Percentiles rank a stretch among this genome's conserved stretches.
These are phyloP conservation scores for Panicum miliaceum DNA, from an alignment of 176 grass and related monocot genomes.

Conservation along the genomic window DNA sequence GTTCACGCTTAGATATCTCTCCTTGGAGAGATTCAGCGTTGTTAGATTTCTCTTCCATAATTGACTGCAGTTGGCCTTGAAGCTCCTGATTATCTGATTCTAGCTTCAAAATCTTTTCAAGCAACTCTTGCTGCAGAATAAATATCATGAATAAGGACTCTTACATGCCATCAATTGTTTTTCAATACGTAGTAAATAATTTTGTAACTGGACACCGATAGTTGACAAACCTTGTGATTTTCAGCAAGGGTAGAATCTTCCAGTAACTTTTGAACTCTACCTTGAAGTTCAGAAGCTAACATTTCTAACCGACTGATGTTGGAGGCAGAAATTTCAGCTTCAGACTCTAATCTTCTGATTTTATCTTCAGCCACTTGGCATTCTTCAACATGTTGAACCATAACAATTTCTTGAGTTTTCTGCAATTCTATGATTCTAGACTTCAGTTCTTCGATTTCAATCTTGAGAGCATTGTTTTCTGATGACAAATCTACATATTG, in stretches of 20 bases:
- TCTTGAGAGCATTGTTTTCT: slow-evolving; percentile 64
- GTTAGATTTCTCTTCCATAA: slow-evolving; percentile 69
- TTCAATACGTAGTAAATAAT: background rate
- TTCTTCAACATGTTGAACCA: slow-evolving; percentile 95
- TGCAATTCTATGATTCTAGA: slow-evolving; percentile 73
- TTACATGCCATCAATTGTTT: slow-evolving; percentile 28
- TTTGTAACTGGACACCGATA: background rate
- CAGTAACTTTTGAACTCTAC: slow-evolving; percentile 64
- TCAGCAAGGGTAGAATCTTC: slow-evolving; percentile 68
- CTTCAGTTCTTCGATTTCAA: slow-evolving; percentile 71
- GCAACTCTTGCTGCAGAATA: slow-evolving; percentile 70
- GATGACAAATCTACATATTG: slow-evolving; percentile 54
- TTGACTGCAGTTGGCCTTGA: slow-evolving; percentile 57
- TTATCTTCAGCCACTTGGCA: slow-evolving; percentile 81
- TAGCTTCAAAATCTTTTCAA: slow-evolving; percentile 70
- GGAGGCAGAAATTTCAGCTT: slow-evolving; percentile 66
- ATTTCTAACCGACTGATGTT: slow-evolving; percentile 62
- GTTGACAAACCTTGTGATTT: slow-evolving; percentile 70
- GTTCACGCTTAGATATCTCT: slow-evolving; percentile 74
- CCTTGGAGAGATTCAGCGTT: slow-evolving; percentile 61
- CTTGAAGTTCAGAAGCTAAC: slow-evolving; percentile 69
- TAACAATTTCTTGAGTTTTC: slow-evolving; percentile 82
- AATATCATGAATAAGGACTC: slow-evolving; percentile 34
- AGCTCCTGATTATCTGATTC: slow-evolving; percentile 77
- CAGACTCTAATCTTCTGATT: slow-evolving; percentile 71